Percentiles rank a stretch among this genome's conserved stretches.
These are phyloP conservation scores for Trypanosomatidae sp. DNA, from an alignment of 208 protist genomes.

Conservation along the genomic window DNA sequence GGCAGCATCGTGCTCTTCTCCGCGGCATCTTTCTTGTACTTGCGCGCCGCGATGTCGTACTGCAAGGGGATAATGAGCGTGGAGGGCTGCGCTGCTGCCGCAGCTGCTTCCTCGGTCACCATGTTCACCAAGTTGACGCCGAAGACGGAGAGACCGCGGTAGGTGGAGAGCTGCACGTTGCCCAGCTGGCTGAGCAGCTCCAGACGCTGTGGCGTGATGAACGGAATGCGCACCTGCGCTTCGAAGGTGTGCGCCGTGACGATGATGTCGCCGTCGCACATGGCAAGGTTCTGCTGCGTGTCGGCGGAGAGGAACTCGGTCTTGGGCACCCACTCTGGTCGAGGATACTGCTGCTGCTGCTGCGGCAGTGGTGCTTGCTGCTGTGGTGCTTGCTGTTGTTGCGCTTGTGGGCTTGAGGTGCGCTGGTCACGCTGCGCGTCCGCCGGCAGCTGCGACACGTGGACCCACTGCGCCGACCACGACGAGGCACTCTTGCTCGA, in stretches of 20 bases:
- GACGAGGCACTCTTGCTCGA: too few species aligned
- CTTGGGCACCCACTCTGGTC: conserved; percentile 10
- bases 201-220: conserved; percentile 66
- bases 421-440: too few species aligned
- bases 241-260: conserved; percentile 25
- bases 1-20: conserved; percentile 27
- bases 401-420: too few species aligned
- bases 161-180: conserved; percentile 52
- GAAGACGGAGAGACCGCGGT: conserved; percentile 54
- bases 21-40: conserved; percentile 29
- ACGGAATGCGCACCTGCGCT: conserved; percentile 52
- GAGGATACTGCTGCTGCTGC: not conserved
- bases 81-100: conserved; percentile 25
- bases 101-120: conserved; percentile 50
- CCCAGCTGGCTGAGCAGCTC: conserved; percentile 46
- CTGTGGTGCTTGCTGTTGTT: too few species aligned
- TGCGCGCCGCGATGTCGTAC: conserved; percentile 41
- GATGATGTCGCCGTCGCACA: conserved; percentile 28
- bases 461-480: too few species aligned
- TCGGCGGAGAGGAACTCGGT: conserved; percentile 20
- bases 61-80: conserved; percentile 51
- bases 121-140: conserved; percentile 58
- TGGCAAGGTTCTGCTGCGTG: conserved; percentile 23
- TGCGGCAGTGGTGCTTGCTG: not conserved
- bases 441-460: too few species aligned